Evolutionary conservation across 192 early-diverging fungal species (phyloP).

Genomic region (Coemansia reversa): DNA sequence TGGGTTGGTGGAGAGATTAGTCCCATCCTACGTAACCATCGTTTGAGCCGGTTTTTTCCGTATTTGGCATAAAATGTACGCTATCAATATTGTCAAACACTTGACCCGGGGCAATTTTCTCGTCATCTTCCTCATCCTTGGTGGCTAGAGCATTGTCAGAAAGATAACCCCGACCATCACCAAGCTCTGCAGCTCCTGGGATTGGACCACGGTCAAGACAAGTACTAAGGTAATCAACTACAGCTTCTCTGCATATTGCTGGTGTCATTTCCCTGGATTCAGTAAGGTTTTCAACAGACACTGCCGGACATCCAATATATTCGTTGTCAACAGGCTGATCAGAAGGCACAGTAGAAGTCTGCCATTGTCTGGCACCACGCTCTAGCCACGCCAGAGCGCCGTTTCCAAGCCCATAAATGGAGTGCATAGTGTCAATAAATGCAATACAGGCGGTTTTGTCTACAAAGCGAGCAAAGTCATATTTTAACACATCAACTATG

Average conservation of each 20-base stretch:
- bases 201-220: slow-evolving; percentile 29
- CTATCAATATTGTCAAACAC: background rate
- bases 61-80: background rate
- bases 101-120: background rate
- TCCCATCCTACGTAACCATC: slow-evolving; percentile 8
- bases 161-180: background rate
- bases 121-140: background rate
- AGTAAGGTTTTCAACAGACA: slow-evolving; percentile 24
- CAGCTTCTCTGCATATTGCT: slow-evolving; percentile 19
- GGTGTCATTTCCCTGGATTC: slow-evolving; percentile 36
- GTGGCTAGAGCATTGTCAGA: background rate
- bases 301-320: slow-evolving; percentile 18
- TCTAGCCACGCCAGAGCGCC: slow-evolving; percentile 23
- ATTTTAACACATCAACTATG: slow-evolving; percentile 27
- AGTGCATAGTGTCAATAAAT: slow-evolving; percentile 45
- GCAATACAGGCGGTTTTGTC: slow-evolving; percentile 23
- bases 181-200: slow-evolving; percentile 6
- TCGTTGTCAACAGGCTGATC: background rate
- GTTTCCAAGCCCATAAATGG: slow-evolving; percentile 18
- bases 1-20: background rate
- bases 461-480: slow-evolving; percentile 38
- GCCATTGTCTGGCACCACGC: slow-evolving; percentile 27
- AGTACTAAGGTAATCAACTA: slow-evolving; percentile 29
- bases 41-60: background rate
- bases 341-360: slow-evolving; percentile 7